These are phyloP conservation scores for Botrytis fragariae DNA, from an alignment of 2,329 filamentous ascomycete genomes.

Conservation along the genomic window DNA sequence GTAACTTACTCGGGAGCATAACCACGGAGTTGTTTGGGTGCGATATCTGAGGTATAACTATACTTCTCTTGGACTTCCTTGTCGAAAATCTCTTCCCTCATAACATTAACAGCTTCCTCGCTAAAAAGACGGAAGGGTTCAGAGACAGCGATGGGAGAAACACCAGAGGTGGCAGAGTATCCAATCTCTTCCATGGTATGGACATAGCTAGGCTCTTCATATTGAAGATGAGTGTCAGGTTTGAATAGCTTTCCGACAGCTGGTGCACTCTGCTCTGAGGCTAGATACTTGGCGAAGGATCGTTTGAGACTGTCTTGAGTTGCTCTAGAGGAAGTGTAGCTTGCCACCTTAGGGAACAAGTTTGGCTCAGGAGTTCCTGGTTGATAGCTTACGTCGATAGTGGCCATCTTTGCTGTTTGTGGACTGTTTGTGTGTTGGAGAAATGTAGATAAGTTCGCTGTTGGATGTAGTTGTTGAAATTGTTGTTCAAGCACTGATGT, in stretches of 20 bases:
- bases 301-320: slow-evolving; percentile 37
- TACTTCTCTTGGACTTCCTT: slow-evolving; percentile 56
- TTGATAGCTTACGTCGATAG: slow-evolving; percentile 30
- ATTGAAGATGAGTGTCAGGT: slow-evolving; percentile 54
- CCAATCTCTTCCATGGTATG: slow-evolving; percentile 62
- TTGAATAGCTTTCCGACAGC: slow-evolving; percentile 46
- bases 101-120: slow-evolving; percentile 57
- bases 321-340: slow-evolving; percentile 33
- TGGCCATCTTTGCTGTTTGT: slow-evolving; percentile 29
- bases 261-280: slow-evolving; percentile 32
- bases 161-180: slow-evolving; percentile 51
- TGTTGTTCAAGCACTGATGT: not conserved
- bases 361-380: slow-evolving; percentile 32
- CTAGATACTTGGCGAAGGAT: slow-evolving; percentile 37
- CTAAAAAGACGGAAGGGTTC: slow-evolving; percentile 65
- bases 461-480: not conserved
- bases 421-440: not conserved
- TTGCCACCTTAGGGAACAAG: slow-evolving; percentile 30
- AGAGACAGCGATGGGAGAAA: slow-evolving; percentile 62
- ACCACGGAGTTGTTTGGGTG: slow-evolving; percentile 53
- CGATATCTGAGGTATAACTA: slow-evolving; percentile 57
- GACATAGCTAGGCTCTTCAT: slow-evolving; percentile 49
- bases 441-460: too few relatives aligned
- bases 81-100: slow-evolving; percentile 61
- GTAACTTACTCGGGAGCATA: slow-evolving; percentile 54